Evolutionary conservation across 768 basidiomycete species (phyloP).

Genomic region (Boletus rubroflammeus): DNA sequence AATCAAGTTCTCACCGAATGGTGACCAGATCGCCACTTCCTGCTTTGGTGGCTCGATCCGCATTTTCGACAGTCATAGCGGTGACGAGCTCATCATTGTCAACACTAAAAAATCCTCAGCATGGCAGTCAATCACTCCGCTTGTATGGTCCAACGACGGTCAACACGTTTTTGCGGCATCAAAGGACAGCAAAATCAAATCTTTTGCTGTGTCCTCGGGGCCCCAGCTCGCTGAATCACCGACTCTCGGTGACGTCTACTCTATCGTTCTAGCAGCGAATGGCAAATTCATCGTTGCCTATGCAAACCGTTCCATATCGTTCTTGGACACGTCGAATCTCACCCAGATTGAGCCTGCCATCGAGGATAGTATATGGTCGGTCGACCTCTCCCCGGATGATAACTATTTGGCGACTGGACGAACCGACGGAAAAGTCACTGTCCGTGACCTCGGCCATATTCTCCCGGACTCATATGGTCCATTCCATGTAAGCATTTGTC

Average conservation of each 20-base stretch:
- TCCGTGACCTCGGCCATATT: background rate
- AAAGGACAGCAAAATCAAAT: background rate
- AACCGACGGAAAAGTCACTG: background rate
- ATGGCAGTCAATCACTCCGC: background rate
- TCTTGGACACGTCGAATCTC: background rate
- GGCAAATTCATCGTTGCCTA: background rate
- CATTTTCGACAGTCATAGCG: background rate
- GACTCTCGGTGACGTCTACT: accelerated
- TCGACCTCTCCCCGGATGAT: background rate
- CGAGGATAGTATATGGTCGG: background rate
- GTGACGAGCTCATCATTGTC: background rate
- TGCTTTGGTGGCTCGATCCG: background rate
- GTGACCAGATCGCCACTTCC: background rate
- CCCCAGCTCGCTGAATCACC: background rate
- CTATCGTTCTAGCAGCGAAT: background rate
- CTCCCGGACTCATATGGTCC: slow-evolving; percentile 6
- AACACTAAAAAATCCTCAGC: no score
- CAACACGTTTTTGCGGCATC: background rate
- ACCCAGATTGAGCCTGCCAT: background rate
- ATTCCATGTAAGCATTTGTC: background rate
- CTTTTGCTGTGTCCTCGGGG: background rate
- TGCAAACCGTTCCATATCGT: background rate
- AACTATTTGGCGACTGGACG: slow-evolving; percentile 1
- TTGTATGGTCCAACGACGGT: background rate
- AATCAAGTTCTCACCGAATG: no score